phyloP scores from a whole-genome alignment of 2,329 filamentous ascomycete genomes.

The Helminthosporium solani region DNA sequence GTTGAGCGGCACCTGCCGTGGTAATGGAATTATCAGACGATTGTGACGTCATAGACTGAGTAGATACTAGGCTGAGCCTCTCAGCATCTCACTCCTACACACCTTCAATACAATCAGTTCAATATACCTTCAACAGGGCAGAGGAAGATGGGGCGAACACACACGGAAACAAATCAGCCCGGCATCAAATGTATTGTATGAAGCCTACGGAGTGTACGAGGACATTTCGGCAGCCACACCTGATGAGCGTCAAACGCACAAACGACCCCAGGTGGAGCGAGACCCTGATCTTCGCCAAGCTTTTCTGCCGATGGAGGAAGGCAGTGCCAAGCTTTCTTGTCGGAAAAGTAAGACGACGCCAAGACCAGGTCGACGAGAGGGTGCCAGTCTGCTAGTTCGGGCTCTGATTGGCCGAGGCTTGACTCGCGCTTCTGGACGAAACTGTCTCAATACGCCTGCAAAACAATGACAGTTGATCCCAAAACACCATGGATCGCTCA shows the following conservation, averaged over 20 bases:
- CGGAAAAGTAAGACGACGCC: neutral
- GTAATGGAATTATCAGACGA: no score
- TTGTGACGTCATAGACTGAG: no score
- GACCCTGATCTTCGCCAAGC: no score
- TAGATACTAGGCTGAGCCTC: no score
- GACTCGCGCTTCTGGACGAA: constrained; percentile 32
- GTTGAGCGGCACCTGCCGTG: no score
- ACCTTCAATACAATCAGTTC: no score
- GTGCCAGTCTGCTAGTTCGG: neutral
- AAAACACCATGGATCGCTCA: constrained; percentile 23
- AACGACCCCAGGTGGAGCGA: no score
- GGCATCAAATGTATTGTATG: neutral
- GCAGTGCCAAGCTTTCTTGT: neutral
- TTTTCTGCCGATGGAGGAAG: no score
- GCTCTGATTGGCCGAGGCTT: constrained; percentile 20
- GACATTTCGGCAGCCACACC: no score
- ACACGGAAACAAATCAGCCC: neutral
- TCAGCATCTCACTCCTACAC: no score
- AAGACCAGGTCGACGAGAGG: neutral
- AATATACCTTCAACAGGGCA: neutral
- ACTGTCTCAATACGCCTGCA: constrained; percentile 33
- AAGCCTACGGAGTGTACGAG: no score
- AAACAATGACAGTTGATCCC: constrained; percentile 30
- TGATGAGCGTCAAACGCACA: no score
- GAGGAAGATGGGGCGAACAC: neutral